Conservation (phyloP, 2,329 filamentous ascomycete genomes). For the Verticillium tricorpus region DNA sequence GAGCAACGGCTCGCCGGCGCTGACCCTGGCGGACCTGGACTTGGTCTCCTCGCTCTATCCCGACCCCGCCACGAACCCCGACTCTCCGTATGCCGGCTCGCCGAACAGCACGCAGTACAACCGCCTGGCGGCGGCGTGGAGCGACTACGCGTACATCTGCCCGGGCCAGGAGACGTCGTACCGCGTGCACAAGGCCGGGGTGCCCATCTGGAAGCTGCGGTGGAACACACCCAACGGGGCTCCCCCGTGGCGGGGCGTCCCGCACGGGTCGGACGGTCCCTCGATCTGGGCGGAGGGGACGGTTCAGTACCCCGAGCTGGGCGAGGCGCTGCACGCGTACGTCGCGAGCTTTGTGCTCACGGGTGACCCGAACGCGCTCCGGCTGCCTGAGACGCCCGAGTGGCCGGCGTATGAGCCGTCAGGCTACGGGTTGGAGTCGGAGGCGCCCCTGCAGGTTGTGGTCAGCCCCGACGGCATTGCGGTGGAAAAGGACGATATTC, state of each 20-base stretch:
- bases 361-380: constrained; percentile 28
- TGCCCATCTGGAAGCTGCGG: constrained; percentile 31
- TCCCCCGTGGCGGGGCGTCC: constrained; percentile 29
- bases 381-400: constrained; percentile 10
- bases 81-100: constrained; percentile 29
- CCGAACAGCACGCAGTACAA: constrained; percentile 39
- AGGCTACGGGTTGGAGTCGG: constrained; percentile 18
- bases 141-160: constrained; percentile 40
- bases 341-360: constrained; percentile 30
- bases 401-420: constrained; percentile 20
- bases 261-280: constrained; percentile 27
- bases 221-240: constrained; percentile 31
- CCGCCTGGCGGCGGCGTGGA: constrained; percentile 36
- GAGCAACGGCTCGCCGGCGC: constrained; percentile 24
- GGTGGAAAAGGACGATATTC: constrained; percentile 26
- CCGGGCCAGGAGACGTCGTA: constrained; percentile 38
- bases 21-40: constrained; percentile 23
- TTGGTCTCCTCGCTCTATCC: constrained; percentile 26
- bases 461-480: constrained; percentile 21
- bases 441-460: constrained; percentile 24
- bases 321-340: constrained; percentile 28
- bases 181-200: constrained; percentile 24
- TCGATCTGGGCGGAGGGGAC: constrained; percentile 31
- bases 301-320: constrained; percentile 28
- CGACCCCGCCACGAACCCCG: constrained; percentile 23